phyloP scores from a whole-genome alignment of 139 green algal genomes.

The Choricystis sp. region DNA sequence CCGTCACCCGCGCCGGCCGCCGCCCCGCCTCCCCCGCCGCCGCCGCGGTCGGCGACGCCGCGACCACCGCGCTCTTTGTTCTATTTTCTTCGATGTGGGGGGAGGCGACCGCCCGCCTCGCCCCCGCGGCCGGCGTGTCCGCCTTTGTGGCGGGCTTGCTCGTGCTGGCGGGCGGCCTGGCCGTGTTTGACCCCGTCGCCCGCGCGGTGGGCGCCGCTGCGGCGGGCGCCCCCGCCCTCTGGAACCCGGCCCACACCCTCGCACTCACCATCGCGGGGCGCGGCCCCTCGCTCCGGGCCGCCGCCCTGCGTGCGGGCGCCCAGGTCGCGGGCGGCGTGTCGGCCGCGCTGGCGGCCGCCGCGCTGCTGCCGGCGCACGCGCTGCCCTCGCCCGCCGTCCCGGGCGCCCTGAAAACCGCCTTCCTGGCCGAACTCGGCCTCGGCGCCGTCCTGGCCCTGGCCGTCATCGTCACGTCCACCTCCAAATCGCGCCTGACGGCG shows the following conservation, averaged over 20 bases:
- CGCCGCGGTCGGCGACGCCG: neutral
- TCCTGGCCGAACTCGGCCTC: neutral
- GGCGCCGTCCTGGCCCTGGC: neutral
- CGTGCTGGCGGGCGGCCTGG: neutral
- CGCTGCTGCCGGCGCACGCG: neutral
- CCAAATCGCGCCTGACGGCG: too few relatives aligned
- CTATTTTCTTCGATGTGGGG: neutral
- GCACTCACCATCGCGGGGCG: neutral
- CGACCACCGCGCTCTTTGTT: neutral
- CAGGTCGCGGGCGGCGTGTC: neutral
- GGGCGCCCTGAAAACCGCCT: neutral
- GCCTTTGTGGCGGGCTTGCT: neutral
- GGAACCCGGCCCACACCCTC: neutral
- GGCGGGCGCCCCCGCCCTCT: neutral
- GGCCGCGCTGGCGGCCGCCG: too few relatives aligned
- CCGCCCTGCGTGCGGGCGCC: too few relatives aligned
- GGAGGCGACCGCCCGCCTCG: neutral
- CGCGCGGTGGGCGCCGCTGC: neutral
- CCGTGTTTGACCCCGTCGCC: neutral
- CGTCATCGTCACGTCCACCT: neutral
- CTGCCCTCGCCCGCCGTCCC: neutral
- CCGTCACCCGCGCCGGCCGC: too few relatives aligned
- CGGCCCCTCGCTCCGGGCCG: neutral
- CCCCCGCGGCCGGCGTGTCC: neutral
- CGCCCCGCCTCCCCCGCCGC: neutral